Evolutionary conservation across 805 yeast genomes (phyloP), one percentile per base, ranked within the genome.

Genomic region (Scheffersomyces spartinae): DNA sequence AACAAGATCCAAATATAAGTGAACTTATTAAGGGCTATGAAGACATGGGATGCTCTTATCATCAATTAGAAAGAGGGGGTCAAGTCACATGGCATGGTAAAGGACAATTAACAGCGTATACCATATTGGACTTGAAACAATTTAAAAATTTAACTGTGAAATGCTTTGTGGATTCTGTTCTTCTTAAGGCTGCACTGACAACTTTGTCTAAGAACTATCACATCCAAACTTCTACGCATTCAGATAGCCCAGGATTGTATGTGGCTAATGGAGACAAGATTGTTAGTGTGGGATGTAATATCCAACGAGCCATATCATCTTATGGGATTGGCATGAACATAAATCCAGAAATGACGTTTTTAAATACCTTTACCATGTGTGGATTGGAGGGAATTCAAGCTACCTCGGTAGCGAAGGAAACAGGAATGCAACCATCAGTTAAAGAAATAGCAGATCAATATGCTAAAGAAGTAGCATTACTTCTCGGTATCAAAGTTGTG

Each of bases 11-110:
- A 0, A 46, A 63, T 1, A 47, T 49, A 15, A 29, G 26, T 11
- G 44, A 39, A 5, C 47, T 50, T 39, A 42, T 47, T 20, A 19
- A 33, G 25, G 34, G 34, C 18, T 55, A 45, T 37, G 41, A 52
- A 25, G 29, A 24, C 15, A 31, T 58, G 20, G 64, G 64, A n/a
- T 77, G 85, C 9, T 62, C 63, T 16, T 81, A 72, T 42, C 66
- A 75, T n/a, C 88, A 82, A 40, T 68, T 91, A 0, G 73, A 73
- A 27, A 61, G 99, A 33, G 99, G 99, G 9, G 99, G 99, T 0
- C 94, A 91, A 46, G 72, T 91, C 1, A 91, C 98, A 0, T 91
- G 82, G 61, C 99, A 91, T 54, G 97, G 97, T 0, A 80, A 91
- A 1, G 98, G 98, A 0, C 99, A 91, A 50, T 45, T 84, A 19